Evolutionary conservation across 495 filamentous ascomycete genomes (phyloP).

Genomic region (Penicillium cosmopolitanum): DNA sequence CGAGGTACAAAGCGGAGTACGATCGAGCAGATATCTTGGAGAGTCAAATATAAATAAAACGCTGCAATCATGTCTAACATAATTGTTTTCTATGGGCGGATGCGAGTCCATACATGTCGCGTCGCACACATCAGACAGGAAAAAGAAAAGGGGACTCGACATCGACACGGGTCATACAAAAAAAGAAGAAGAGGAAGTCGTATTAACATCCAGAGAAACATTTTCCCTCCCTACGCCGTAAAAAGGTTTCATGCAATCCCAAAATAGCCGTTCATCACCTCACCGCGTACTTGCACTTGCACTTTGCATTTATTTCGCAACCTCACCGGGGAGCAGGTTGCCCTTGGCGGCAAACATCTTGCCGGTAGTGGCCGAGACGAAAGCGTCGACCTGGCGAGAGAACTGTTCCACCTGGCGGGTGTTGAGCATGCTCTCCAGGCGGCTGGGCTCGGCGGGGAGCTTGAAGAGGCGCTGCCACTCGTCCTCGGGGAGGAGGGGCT

Average conservation of each 20-base stretch:
- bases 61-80: slow-evolving; percentile 20
- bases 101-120: slow-evolving; percentile 26
- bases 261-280: slow-evolving; percentile 35
- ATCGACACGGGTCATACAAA: slow-evolving; percentile 34
- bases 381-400: slow-evolving; percentile 95
- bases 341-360: slow-evolving; percentile 99
- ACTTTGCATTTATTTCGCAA: slow-evolving; percentile 40
- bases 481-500: slow-evolving; percentile 86
- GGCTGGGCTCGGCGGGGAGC: slow-evolving; percentile 88
- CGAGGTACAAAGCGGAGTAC: neutral
- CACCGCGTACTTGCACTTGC: slow-evolving; percentile 17
- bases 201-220: slow-evolving; percentile 52
- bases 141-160: slow-evolving; percentile 29
- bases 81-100: slow-evolving; percentile 30
- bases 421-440: slow-evolving; percentile 90
- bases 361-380: slow-evolving; percentile 82
- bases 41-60: neutral
- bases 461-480: slow-evolving; percentile 99
- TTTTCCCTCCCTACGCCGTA: slow-evolving; percentile 57
- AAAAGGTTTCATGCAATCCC: slow-evolving; percentile 53
- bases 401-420: slow-evolving; percentile 97
- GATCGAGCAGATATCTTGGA: too few species aligned
- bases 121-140: slow-evolving; percentile 10
- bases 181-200: slow-evolving; percentile 43
- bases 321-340: slow-evolving; percentile 55